phyloP scores from a whole-genome alignment of 768 basidiomycete species.

The Amanita jacksonii region DNA sequence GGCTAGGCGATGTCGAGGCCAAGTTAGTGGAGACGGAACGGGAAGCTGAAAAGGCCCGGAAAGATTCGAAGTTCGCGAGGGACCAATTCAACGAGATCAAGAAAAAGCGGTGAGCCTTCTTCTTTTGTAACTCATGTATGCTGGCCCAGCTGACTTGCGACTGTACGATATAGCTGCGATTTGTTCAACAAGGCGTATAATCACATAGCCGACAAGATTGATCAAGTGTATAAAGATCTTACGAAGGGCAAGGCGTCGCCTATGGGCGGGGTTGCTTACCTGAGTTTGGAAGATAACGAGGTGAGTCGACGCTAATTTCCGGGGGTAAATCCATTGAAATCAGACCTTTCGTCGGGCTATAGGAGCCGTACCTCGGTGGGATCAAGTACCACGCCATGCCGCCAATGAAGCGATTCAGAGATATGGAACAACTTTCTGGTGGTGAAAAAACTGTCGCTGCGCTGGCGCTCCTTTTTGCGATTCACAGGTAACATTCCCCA shows the following conservation, averaged over 20 bases:
- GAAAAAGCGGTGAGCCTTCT: slow-evolving; percentile 52
- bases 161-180: slow-evolving; percentile 39
- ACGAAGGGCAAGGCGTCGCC: slow-evolving; percentile 92
- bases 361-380: slow-evolving; percentile 34
- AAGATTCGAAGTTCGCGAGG: slow-evolving; percentile 81
- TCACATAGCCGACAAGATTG: slow-evolving; percentile 92
- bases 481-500: slow-evolving; percentile 59
- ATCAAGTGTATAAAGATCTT: slow-evolving; percentile 94
- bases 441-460: slow-evolving; percentile 99
- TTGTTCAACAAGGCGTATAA: slow-evolving; percentile 94
- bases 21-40: slow-evolving; percentile 84
- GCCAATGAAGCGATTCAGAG: slow-evolving; percentile 97
- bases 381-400: slow-evolving; percentile 99
- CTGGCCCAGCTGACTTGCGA: background rate
- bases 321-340: no score
- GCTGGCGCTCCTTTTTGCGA: slow-evolving; percentile 91
- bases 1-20: slow-evolving; percentile 75
- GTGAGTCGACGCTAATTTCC: no score
- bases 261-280: slow-evolving; percentile 94
- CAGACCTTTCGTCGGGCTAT: no score
- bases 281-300: slow-evolving; percentile 93
- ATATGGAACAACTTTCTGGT: slow-evolving; percentile 98
- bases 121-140: background rate
- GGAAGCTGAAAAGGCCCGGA: slow-evolving; percentile 87
- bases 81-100: slow-evolving; percentile 89